Percentiles rank a stretch among this genome's conserved stretches.
Conservation (phyloP, 345 rosid species). For the Trapa incisa region DNA sequence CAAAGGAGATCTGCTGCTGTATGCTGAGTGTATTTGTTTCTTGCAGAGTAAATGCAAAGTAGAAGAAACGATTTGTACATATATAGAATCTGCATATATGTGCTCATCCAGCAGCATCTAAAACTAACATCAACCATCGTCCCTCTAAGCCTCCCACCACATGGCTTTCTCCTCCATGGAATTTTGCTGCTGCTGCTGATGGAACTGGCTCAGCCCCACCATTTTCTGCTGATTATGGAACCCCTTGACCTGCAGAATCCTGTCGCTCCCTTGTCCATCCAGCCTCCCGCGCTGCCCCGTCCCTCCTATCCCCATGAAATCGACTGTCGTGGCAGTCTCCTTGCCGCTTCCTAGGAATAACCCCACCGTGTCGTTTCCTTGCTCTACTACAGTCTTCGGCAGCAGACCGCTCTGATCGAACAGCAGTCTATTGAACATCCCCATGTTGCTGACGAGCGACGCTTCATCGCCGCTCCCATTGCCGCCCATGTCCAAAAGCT, state of each 20-base stretch:
- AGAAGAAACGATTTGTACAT: not conserved
- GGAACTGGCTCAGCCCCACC: slow-evolving; percentile 20
- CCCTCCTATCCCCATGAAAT: slow-evolving; percentile 51
- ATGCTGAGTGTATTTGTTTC: no score
- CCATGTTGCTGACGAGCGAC: slow-evolving; percentile 4
- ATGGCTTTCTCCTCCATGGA: slow-evolving; percentile 23
- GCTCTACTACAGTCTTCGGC: slow-evolving; percentile 5
- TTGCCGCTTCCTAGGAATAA: slow-evolving; percentile 12
- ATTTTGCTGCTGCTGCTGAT: slow-evolving; percentile 16
- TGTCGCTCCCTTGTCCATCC: slow-evolving; percentile 21
- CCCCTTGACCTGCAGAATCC: slow-evolving; percentile 15
- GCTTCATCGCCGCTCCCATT: not conserved
- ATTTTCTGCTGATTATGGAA: slow-evolving; percentile 8
- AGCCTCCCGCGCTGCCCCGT: slow-evolving; percentile 17
- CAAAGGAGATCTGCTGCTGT: no score
- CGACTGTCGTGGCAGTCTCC: slow-evolving; percentile 32
- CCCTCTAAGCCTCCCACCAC: slow-evolving; percentile 34
- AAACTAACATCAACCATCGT: not conserved
- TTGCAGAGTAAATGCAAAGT: not conserved
- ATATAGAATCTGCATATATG: not conserved
- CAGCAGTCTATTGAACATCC: slow-evolving; percentile 4
- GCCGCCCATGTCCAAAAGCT: not conserved
- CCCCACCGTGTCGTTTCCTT: not conserved
- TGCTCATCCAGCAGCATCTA: not conserved
- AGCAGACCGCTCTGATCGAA: slow-evolving; percentile 4